Evolutionary conservation across 176 grass and related monocot species (phyloP), one percentile per base, ranked within the genome.

Genomic region (Phyllostachys edulis): DNA sequence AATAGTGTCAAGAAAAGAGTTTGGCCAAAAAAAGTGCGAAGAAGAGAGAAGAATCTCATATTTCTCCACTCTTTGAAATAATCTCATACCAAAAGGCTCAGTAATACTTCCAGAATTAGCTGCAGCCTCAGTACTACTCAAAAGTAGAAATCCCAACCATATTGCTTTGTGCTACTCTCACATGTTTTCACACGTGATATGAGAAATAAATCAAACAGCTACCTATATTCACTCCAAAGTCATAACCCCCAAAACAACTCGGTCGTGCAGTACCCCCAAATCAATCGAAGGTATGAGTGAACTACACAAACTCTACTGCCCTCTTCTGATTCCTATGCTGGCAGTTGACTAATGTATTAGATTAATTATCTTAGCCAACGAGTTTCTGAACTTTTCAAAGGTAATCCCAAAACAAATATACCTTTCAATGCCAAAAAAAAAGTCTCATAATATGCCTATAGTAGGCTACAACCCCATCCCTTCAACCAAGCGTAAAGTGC

Each of bases 401-500:
- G 15, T 29, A 29, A 5, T 16, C 24, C 10, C 36, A n/a, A 42
- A 3, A 55, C 16, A 54, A 41, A 66, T 7, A 55, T 32, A 10
- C 24, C 15, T 57, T 44, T 45, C 21, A 11, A 59, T 14, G 13
- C 36, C 23, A 34, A 5, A 60, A 67, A 87, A 39, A 13, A 20
- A 69, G 7, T 36, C 3, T 32, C 39, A 38, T 57, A 68, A 27
- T 14, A 75, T 27, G 23, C 29, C 21, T 50, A n/a, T 69, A 71
- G 29, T 71, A 55, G 17, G 5, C 13, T 27, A 0, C 47, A 42
- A 32, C 10, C 20, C 54, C 24, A 66, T 88, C 44, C 50, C 36
- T 45, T 63, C 11, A 80, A 68, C 63, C 56, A 73, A 52, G 3
- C 51, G 67, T 54, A 26, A 81, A 73, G 71, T 73, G 75, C 57